Evolutionary conservation across 495 filamentous ascomycete genomes (phyloP).

Genomic region (Beverwykella pulmonaria): DNA sequence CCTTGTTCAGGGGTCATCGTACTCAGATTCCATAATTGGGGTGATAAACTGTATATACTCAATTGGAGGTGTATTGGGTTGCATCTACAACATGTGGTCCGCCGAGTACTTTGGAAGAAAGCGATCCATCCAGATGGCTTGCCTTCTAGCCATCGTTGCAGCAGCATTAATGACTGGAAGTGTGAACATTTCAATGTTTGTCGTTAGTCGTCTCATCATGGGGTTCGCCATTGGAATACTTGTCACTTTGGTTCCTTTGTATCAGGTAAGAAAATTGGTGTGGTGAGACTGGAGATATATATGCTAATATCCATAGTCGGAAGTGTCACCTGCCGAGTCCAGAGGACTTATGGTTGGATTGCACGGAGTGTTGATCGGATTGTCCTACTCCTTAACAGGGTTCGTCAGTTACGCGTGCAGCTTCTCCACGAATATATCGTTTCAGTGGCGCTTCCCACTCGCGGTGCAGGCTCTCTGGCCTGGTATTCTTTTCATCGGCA

Average conservation of each 20-base stretch:
- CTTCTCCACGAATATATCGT: conserved; percentile 4
- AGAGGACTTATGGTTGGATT: conserved; percentile 19
- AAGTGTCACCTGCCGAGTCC: conserved; percentile 10
- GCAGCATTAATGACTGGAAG: conserved; percentile 16
- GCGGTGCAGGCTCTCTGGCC: conserved; percentile 2
- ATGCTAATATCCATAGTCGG: not conserved
- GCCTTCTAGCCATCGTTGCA: conserved; percentile 4
- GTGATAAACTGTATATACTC: conserved; percentile 24
- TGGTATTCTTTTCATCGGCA: conserved; percentile 49
- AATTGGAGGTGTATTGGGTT: conserved; percentile 15
- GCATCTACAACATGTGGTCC: conserved; percentile 25
- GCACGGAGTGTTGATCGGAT: conserved; percentile 15
- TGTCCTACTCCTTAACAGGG: conserved; percentile 10
- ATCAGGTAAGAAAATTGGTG: not conserved
- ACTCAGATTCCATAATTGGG: conserved; percentile 21
- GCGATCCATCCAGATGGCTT: conserved; percentile 13
- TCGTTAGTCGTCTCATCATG: conserved; percentile 20
- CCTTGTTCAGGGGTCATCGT: conserved; percentile 5
- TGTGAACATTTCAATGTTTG: conserved; percentile 16
- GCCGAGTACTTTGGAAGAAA: conserved; percentile 24
- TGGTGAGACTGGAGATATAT: not conserved
- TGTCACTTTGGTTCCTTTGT: conserved; percentile 23
- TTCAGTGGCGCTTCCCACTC: conserved; percentile 24
- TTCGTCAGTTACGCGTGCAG: conserved; percentile 21
- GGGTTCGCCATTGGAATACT: conserved; percentile 27